These are phyloP conservation scores for Alloteropsis semialata DNA, from an alignment of 176 grass and related monocot genomes.

Conservation along the genomic window DNA sequence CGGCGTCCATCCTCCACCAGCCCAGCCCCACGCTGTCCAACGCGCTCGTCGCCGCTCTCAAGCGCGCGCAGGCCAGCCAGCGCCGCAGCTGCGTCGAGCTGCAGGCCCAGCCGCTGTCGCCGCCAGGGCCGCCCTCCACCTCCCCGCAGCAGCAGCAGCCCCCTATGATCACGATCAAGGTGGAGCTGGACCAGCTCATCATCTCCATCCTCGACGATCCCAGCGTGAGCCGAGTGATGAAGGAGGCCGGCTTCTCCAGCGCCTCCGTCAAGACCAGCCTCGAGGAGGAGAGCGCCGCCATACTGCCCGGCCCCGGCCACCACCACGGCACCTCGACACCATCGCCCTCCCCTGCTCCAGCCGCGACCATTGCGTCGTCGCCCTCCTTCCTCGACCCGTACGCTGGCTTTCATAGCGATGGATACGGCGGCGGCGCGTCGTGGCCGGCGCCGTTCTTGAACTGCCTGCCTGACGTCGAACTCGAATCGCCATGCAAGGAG, in stretches of 20 bases:
- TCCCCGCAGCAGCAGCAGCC: constrained; percentile 46
- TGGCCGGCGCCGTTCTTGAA: constrained; percentile 43
- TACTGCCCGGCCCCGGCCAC: background rate
- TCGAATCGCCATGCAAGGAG: background rate
- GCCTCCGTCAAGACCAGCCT: constrained; percentile 61
- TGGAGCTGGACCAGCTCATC: constrained; percentile 73
- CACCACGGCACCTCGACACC: background rate
- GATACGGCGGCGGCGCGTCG: background rate
- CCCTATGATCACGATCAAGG: constrained; percentile 57
- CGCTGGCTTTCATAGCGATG: background rate
- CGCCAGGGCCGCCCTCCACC: background rate
- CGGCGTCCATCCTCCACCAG: constrained; percentile 44
- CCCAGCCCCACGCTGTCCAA: constrained; percentile 62
- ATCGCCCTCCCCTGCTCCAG: background rate
- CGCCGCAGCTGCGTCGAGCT: constrained; percentile 75
- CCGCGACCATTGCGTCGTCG: background rate
- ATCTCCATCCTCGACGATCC: constrained; percentile 84
- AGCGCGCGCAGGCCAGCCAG: constrained; percentile 74
- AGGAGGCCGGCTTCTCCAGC: constrained; percentile 84
- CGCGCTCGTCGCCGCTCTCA: constrained; percentile 71
- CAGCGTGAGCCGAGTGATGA: constrained; percentile 76
- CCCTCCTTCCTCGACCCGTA: background rate
- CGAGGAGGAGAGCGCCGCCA: constrained; percentile 50
- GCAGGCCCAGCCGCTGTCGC: constrained; percentile 44
- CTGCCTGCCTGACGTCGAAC: background rate